A percentile compares a stretch with the other conserved stretches of the same genome.
These are phyloP conservation scores for Macrotyloma uniflorum DNA, from an alignment of 306 rosid species.

Conservation along the genomic window DNA sequence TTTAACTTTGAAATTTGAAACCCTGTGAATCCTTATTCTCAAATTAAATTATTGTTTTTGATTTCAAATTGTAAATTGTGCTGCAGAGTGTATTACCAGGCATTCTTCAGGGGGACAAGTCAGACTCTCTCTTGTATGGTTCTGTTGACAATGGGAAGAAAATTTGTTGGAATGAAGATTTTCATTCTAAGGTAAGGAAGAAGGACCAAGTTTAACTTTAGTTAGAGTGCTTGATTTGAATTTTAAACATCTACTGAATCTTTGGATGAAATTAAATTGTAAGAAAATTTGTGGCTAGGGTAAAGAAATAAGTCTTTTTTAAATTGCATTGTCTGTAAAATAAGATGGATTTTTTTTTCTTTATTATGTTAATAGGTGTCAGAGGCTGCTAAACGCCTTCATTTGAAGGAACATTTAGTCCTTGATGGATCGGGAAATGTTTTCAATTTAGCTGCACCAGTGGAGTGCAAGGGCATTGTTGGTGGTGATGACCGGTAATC, in stretches of 20 bases:
- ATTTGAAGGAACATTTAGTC: conserved; percentile 88
- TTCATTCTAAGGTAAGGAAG: conserved; percentile 88
- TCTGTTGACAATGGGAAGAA: conserved; percentile 99
- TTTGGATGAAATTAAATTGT: neutral
- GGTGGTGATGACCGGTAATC: conserved; percentile 97
- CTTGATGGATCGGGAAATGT: conserved; percentile 89
- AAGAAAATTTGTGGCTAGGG: neutral
- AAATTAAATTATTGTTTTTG: no score
- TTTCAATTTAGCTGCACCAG: conserved; percentile 96
- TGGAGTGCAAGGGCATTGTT: conserved; percentile 98
- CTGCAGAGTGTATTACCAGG: conserved; percentile 98
- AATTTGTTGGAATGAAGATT: conserved; percentile 95
- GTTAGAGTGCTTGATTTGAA: conserved; percentile 22
- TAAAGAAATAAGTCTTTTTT: conserved; percentile 18
- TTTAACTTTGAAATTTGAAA: conserved; percentile 7
- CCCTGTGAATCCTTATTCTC: conserved; percentile 6
- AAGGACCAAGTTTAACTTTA: conserved; percentile 21
- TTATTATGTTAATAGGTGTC: conserved; percentile 57
- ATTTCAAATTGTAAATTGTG: conserved; percentile 20
- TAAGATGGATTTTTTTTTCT: conserved; percentile 15
- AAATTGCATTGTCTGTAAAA: conserved; percentile 9
- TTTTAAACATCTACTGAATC: conserved; percentile 21
- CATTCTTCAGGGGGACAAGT: conserved; percentile 99
- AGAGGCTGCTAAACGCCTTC: conserved; percentile 93
- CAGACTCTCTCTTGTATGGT: conserved; percentile 94